A percentile compares a stretch with the other conserved stretches of the same genome.
Conservation (phyloP, 106 monocot genomes). For the Acorus gramineus region DNA sequence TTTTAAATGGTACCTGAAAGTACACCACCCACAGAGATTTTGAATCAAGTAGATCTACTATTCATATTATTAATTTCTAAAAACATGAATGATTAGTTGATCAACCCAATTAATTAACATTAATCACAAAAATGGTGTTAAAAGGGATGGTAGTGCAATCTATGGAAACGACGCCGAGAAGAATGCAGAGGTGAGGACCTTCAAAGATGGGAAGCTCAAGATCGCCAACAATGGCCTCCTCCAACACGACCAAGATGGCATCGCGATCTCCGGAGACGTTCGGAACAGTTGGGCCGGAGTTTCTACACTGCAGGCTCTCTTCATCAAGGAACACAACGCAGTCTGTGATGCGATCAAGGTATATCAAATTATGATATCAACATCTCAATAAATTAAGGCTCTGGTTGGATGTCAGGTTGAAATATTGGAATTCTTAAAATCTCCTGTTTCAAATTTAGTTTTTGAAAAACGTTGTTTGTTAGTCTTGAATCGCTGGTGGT, state of each 20-base stretch:
- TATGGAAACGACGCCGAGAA: constrained; percentile 20
- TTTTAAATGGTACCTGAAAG: too few species aligned
- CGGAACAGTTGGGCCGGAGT: constrained; percentile 62
- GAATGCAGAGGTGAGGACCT: constrained; percentile 17
- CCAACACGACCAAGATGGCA: constrained; percentile 15
- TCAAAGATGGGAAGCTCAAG: constrained; percentile 36
- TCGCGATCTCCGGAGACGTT: constrained; percentile 38
- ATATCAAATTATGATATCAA: neutral
- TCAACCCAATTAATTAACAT: too few species aligned
- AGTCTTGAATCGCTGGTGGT: neutral
- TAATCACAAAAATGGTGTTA: neutral
- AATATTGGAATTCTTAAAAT: too few species aligned
- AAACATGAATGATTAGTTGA: too few species aligned
- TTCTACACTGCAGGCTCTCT: constrained; percentile 48
- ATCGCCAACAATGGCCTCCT: constrained; percentile 37
- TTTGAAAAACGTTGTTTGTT: neutral
- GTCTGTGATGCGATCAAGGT: constrained; percentile 62
- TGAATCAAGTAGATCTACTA: too few species aligned
- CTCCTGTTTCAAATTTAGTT: too few species aligned
- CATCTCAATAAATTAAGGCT: neutral
- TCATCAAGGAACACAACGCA: constrained; percentile 49
- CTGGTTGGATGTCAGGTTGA: too few species aligned
- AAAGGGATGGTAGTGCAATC: constrained; percentile 52
- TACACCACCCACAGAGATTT: too few species aligned
- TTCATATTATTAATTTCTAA: too few species aligned